Evolutionary conservation across 768 basidiomycete genomes (phyloP).

Genomic region (Naganishia kalamii): DNA sequence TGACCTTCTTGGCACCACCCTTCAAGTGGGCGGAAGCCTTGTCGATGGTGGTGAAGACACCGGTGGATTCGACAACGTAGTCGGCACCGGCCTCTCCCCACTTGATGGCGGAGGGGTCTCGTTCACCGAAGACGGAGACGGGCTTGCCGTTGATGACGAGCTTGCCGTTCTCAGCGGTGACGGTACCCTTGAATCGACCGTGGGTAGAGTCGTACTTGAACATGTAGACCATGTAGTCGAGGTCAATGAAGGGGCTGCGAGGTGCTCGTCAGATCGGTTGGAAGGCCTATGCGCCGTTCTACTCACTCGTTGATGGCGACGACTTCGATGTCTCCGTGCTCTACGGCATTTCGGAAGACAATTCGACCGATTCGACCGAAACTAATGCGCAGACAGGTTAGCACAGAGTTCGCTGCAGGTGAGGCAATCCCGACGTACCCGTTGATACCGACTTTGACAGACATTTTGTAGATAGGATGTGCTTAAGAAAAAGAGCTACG

Average conservation of each 20-base stretch:
- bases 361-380: conserved; percentile 97
- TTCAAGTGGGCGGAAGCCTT: conserved; percentile 90
- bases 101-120: conserved; percentile 74
- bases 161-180: conserved; percentile 79
- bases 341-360: conserved; percentile 88
- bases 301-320: conserved; percentile 76
- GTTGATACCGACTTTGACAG: conserved; percentile 29
- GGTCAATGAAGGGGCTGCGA: conserved; percentile 82
- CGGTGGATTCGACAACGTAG: conserved; percentile 95
- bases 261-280: conserved; percentile 14
- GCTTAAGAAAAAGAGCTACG: neutral
- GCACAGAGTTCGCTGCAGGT: neutral
- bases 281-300: conserved; percentile 51
- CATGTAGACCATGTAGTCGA: conserved; percentile 99
- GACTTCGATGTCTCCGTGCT: conserved; percentile 67
- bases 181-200: conserved; percentile 66
- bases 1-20: conserved; percentile 98
- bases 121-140: conserved; percentile 66
- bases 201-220: conserved; percentile 52
- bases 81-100: conserved; percentile 78
- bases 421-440: conserved; percentile 10
- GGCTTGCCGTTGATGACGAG: conserved; percentile 73
- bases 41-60: conserved; percentile 94
- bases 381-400: neutral
- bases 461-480: conserved; percentile 18